phyloP scores from a whole-genome alignment of 371 early-diverging fungal genomes.

The Chytridiales sp. region DNA sequence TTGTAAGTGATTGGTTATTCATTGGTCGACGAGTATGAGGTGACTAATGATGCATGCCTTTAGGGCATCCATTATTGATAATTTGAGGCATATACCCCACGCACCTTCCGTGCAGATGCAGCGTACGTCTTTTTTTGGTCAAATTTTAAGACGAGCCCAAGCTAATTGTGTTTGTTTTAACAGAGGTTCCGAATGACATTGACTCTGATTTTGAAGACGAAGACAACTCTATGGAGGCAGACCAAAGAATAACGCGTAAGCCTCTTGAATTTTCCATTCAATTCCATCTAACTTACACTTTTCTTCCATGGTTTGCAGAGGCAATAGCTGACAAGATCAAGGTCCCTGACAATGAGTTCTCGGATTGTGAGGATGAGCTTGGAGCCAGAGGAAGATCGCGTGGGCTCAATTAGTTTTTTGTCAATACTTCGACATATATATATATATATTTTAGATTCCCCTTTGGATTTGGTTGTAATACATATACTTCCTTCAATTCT shows the following conservation, averaged over 20 bases:
- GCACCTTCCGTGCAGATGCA: conserved; percentile 97
- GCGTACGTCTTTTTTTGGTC: conserved; percentile 26
- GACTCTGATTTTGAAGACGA: conserved; percentile 49
- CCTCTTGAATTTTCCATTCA: background rate
- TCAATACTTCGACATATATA: no score
- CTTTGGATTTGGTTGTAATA: no score
- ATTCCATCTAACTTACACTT: background rate
- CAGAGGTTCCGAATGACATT: conserved; percentile 56
- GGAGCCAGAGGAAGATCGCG: no score
- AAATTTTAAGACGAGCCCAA: background rate
- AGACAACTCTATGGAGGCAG: conserved; percentile 45
- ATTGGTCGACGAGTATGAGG: background rate
- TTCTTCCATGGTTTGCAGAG: conserved; percentile 35
- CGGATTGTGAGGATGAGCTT: conserved; percentile 66
- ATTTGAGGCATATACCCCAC: conserved; percentile 78
- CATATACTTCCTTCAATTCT: no score
- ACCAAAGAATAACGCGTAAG: conserved; percentile 58
- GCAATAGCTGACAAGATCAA: conserved; percentile 53
- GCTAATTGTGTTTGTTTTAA: background rate
- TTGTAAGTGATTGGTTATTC: conserved; percentile 55
- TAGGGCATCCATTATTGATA: conserved; percentile 80
- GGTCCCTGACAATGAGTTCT: conserved; percentile 59
- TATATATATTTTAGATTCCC: no score
- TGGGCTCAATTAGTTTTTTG: no score
- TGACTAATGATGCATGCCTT: background rate